Base-by-base conservation (phyloP, 768 basidiomycete species). In the Trametes maxima region DNA sequence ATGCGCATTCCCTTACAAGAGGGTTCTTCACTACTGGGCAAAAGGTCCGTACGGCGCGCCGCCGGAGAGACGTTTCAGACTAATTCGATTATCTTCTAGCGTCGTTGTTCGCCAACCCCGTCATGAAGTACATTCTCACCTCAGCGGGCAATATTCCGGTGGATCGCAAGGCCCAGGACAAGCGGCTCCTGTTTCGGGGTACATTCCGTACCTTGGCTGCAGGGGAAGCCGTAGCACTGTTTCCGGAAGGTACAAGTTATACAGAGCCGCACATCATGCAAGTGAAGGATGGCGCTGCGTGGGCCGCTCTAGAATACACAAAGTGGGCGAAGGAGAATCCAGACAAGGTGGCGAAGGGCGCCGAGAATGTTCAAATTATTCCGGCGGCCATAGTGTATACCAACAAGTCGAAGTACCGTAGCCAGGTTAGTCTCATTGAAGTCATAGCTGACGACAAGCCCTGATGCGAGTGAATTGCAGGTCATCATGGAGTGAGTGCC, bases 131-230 rank as follows among this genome's bases (percentile, higher is more conserved):
- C 65, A 82, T 98, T 60, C 80, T 98, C 10, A 83, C 84, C 54
- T 90, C 90, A 62, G 90, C 96, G 2, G 95, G 97, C n/a, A 97
- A 97, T 74, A 95, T 99, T 65, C 95, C 96, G 22, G 96, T 98
- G 37, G 95, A 97, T 74, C 85, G 97, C 62, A 95, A 92, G 77
- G 92, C 85, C 62, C 94, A 93, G 77, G 95, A 99, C 76, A 88
- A 94, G 57, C 90, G 90, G 69, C 82, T 85, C 19, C 79, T 98
- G 17, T 95, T 97, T 77, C 84, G 85, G 64, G 91, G 93, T 44
- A 97, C 95, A 0, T 89, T 98, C 67, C 90, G 96, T 53, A 88
- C 89, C 1, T 81, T 99, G 42, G 81, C 86, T 17, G 78, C 78
- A n/a, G 92, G 90, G 16, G 82, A 88, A 63, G 91, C 86, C 19